Percentiles rank a stretch among this genome's conserved stretches.
These are phyloP conservation scores for Auricularia cornea DNA, from an alignment of 768 basidiomycete species.

Conservation along the genomic window DNA sequence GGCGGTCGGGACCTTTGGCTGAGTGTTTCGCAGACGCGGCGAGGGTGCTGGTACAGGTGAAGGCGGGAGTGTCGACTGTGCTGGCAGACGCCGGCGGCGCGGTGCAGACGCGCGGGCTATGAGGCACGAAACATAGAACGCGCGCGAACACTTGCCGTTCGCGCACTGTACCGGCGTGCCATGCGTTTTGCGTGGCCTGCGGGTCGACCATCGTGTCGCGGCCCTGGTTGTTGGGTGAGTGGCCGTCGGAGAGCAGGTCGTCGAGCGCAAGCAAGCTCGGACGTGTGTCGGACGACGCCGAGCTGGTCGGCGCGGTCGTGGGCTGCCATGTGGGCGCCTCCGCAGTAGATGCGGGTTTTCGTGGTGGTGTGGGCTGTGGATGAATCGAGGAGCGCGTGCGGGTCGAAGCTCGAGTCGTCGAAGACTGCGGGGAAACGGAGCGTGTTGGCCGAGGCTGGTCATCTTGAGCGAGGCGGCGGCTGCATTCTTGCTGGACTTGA, in stretches of 20 bases:
- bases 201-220: too few species aligned
- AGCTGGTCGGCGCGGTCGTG: slow-evolving; percentile 42
- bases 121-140: too few species aligned
- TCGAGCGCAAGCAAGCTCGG: slow-evolving; percentile 83
- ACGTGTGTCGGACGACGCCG: slow-evolving; percentile 66
- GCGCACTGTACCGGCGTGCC: too few species aligned
- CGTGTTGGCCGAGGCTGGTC: slow-evolving; percentile 10
- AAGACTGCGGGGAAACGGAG: slow-evolving; percentile 72
- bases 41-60: too few species aligned
- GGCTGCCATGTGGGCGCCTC: slow-evolving; percentile 44
- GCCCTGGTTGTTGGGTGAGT: slow-evolving; percentile 11
- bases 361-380: slow-evolving; percentile 48
- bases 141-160: too few species aligned
- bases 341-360: slow-evolving; percentile 67
- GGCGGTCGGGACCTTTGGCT: too few species aligned
- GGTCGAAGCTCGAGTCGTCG: slow-evolving; percentile 58
- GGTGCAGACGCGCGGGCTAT: too few species aligned
- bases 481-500: slow-evolving; percentile 45
- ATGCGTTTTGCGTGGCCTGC: too few species aligned
- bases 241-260: slow-evolving; percentile 53
- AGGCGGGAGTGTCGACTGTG: too few species aligned
- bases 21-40: too few species aligned
- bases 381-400: slow-evolving; percentile 62
- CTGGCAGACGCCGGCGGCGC: too few species aligned
- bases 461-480: not conserved